phyloP scores from a whole-genome alignment of 2,329 filamentous ascomycete genomes.

The Aspergillus transmontanensis region DNA sequence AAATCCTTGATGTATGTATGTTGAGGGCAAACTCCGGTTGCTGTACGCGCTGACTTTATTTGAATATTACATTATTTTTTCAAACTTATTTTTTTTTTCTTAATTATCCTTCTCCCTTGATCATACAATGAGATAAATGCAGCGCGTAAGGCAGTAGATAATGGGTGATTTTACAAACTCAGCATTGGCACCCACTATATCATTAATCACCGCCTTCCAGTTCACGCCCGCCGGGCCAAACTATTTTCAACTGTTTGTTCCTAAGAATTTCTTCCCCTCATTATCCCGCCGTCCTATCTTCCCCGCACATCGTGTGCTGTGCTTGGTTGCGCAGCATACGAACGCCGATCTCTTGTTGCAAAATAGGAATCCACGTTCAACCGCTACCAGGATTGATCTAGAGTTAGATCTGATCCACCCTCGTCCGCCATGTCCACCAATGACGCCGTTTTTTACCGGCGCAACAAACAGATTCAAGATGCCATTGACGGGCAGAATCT shows the following conservation, averaged over 20 bases:
- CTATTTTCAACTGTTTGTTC: neutral
- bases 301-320: slow-evolving; percentile 29
- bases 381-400: neutral
- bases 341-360: neutral
- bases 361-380: neutral
- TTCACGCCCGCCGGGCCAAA: slow-evolving; percentile 17
- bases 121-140: neutral
- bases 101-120: neutral
- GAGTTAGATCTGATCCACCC: neutral
- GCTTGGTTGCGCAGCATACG: slow-evolving; percentile 27
- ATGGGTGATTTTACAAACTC: neutral
- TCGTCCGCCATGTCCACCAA: slow-evolving; percentile 29
- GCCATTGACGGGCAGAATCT: slow-evolving; percentile 51
- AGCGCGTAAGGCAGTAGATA: neutral
- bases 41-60: neutral
- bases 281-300: slow-evolving; percentile 11
- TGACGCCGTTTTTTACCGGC: slow-evolving; percentile 45
- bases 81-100: neutral
- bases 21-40: neutral
- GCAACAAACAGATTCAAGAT: slow-evolving; percentile 54
- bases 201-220: slow-evolving; percentile 25
- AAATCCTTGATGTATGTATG: neutral
- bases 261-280: slow-evolving; percentile 11
- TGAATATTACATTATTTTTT: neutral
- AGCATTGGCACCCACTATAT: neutral